phyloP scores from a whole-genome alignment of 2,329 filamentous ascomycete genomes.

The Bertia moriformis region DNA sequence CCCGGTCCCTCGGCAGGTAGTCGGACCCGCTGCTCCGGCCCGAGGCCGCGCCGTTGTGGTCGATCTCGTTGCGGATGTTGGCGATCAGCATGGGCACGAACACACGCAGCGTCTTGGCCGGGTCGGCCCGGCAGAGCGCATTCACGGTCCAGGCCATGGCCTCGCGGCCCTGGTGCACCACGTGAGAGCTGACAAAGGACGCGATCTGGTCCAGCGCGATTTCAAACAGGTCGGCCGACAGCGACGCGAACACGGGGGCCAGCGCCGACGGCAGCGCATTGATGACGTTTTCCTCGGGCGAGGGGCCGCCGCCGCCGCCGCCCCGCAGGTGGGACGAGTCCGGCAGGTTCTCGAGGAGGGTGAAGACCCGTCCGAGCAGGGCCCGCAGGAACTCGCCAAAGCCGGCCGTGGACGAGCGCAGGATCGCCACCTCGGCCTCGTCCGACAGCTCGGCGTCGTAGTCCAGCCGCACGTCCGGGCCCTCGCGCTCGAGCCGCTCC shows the following conservation, averaged over 20 bases:
- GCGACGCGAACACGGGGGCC: constrained; percentile 73
- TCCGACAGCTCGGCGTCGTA: constrained; percentile 72
- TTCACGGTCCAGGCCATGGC: constrained; percentile 99
- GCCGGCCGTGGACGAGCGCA: constrained; percentile 85
- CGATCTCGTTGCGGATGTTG: constrained; percentile 91
- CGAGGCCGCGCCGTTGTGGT: constrained; percentile 88
- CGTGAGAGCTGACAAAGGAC: constrained; percentile 80
- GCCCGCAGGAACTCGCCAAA: constrained; percentile 86
- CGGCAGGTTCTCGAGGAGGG: constrained; percentile 82
- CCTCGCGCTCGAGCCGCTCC: constrained; percentile 80
- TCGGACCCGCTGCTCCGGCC: constrained; percentile 87
- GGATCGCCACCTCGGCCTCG: constrained; percentile 71
- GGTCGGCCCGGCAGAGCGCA: constrained; percentile 86
- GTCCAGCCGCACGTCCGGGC: constrained; percentile 70
- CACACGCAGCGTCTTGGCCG: constrained; percentile 78
- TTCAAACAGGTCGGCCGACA: constrained; percentile 88
- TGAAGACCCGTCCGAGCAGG: constrained; percentile 87
- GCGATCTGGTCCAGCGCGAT: constrained; percentile 83
- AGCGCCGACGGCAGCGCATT: constrained; percentile 87
- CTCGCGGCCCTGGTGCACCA: constrained; percentile 91
- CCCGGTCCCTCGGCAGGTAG: constrained; percentile 80
- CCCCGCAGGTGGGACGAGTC: constrained; percentile 78
- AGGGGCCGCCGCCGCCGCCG: too few relatives aligned
- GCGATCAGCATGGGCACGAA: constrained; percentile 81
- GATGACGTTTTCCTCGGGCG: constrained; percentile 91